Percentiles rank a stretch among this genome's conserved stretches.
Evolutionary conservation across 208 protist species (phyloP).

Genomic region (Vickermania ingenoplastis): DNA sequence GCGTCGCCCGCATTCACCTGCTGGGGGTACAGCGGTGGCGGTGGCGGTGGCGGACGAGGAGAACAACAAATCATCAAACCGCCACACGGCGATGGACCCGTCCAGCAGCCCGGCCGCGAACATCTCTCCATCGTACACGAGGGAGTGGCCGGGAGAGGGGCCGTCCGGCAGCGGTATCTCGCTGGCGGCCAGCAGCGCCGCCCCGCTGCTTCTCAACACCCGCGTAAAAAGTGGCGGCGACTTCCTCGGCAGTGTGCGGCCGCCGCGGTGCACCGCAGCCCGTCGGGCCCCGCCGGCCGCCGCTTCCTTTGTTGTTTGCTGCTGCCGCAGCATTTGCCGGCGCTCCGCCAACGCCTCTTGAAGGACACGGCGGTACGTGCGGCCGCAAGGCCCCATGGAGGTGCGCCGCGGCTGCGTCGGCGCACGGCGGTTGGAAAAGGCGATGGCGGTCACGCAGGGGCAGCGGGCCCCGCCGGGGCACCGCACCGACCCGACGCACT

Average conservation of each 20-base stretch:
- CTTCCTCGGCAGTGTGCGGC: not conserved
- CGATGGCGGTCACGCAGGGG: not conserved
- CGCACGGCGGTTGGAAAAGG: not conserved
- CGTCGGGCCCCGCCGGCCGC: not conserved
- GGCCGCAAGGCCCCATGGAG: not conserved
- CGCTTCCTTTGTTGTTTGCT: too few species aligned
- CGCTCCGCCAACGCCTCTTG: not conserved
- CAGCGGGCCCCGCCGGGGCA: constrained; percentile 16
- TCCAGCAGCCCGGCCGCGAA: constrained; percentile 62
- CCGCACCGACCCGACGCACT: constrained; percentile 54
- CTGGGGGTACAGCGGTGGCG: not conserved
- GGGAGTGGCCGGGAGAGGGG: too few species aligned
- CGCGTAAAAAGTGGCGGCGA: not conserved
- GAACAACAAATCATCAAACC: constrained; percentile 21
- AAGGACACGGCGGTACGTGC: not conserved
- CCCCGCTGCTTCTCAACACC: not conserved
- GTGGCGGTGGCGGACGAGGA: not conserved
- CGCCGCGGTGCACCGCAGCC: constrained; percentile 1
- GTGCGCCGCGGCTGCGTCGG: not conserved
- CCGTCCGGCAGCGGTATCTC: too few species aligned
- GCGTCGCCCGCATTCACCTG: not conserved
- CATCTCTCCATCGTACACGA: constrained; percentile 41
- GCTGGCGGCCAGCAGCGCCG: not conserved
- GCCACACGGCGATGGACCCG: constrained; percentile 60
- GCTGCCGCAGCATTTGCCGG: too few species aligned